Evolutionary conservation across 2,329 filamentous ascomycete genomes (phyloP), one percentile per base, ranked within the genome.

Genomic region (Harringtonia aguacate): DNA sequence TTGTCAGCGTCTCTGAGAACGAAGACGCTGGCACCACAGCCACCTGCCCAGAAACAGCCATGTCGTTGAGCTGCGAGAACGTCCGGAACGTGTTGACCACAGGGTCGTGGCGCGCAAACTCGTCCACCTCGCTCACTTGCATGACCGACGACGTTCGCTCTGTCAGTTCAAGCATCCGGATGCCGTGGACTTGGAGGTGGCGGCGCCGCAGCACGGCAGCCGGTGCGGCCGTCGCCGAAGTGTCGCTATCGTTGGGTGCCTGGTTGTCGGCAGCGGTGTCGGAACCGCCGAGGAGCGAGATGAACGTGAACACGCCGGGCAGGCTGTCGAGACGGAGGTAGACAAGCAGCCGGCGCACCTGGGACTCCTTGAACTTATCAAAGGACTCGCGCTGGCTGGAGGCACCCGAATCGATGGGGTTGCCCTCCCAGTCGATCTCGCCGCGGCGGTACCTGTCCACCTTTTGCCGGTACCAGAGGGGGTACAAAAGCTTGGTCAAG

Each of bases 61-160:
- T 73, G 50, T 89, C 86, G 57, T 92, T 80, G 34, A 95, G 76
- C 50, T 84, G 83, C 2, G 86, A 87, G 53, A 95, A 89, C 0
- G 87, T 86, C 39, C 85, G 79, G 72, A 95, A 95, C 0, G 86
- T 85, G 58, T 94, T 95, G 44, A 95, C 79, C 4, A 97, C 81
- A 0, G 90, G 87, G 55, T 97, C 90, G 54, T 52, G 57, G 15
- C 76, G 73, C 8, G 75, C 70, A 22, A 76, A 74, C 39, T 92
- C 86, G 33, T 88, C 83, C 4, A 82, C 72, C 56, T 94, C 87
- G 0, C 87, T 82, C 12, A 94, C 86, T 54, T 86, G 83, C 90
- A 97, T 97, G 54, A 95, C 90, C 17, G 88, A 89, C 1, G 90
- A 95, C 35, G 86, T 84, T 72, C 90, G 87, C 54, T 95, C 89